Base-by-base conservation (phyloP, 305 asterid species). In the Fraxinus ornus region DNA sequence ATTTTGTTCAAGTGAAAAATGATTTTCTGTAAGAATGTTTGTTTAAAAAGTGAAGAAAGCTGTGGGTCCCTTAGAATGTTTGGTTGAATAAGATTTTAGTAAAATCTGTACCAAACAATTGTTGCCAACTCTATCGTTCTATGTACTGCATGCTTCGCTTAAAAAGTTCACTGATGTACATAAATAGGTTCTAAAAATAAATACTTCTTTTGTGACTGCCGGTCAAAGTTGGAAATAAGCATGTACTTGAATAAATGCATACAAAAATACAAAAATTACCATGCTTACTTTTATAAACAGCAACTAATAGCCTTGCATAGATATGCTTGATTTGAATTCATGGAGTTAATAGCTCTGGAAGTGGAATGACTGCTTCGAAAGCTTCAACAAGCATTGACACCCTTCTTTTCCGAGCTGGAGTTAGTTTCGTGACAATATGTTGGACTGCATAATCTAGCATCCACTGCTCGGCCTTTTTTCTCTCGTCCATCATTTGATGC, bases 321-420 rank as follows among this genome's bases (percentile, higher is more conserved):
- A 24, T 24, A n/a, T 35, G 19, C 24, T 9, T 62, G 73, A 72
- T 22, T 41, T 12, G 22, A 30, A 35, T 7, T 72, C 21, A 12
- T 36, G 49, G 83, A 68, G 57, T 83, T 87, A 85, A 94, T 26
- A 73, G 68, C 19, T 91, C 94, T 24, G 99, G 97, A 68, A 96
- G 86, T 9, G 98, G 99, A 86, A 96, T 97, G 22, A 96, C 95
- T 77, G 99, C 97, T 88, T 96, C 98, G 64, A 96, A 96, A 60
- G 99, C 97, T 87, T 94, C 99, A 9, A 96, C 98, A 9, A 96
- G 98, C 99, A 94, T 93, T 2, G 93, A 89, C 75, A 96, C 99
- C 87, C 95, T 86, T 90, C 87, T 88, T 85, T 92, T 94, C 60
- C 97, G 83, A 22, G 97, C 89, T 24, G 98, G 97, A 81, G 95